Evolutionary conservation across 78 protist species (phyloP).

Genomic region (Isochrysis galbana): DNA sequence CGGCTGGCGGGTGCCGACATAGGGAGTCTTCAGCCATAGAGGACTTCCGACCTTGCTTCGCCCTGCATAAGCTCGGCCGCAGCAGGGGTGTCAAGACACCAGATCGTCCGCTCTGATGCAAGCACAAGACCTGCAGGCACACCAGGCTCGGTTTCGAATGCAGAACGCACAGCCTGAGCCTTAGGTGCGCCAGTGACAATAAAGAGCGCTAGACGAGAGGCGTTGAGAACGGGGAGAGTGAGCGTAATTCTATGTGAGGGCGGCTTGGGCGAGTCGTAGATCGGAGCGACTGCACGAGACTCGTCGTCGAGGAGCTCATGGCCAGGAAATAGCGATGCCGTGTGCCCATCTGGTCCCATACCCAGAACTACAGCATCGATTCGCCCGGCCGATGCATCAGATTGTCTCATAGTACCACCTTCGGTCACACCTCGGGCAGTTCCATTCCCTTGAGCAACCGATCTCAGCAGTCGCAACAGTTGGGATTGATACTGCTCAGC

Average conservation of each 20-base stretch:
- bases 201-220: background rate
- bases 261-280: background rate
- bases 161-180: background rate
- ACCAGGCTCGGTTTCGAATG: background rate
- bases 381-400: too few species aligned
- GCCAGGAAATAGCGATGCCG: conserved; percentile 59
- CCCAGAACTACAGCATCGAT: conserved; percentile 61
- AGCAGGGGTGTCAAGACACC: background rate
- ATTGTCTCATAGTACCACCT: too few species aligned
- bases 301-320: conserved; percentile 5
- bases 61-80: background rate
- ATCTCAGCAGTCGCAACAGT: too few species aligned
- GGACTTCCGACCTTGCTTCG: background rate
- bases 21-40: background rate
- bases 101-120: background rate
- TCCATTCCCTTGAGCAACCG: too few species aligned
- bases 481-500: background rate
- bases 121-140: background rate
- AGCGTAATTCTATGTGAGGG: background rate
- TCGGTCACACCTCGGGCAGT: too few species aligned
- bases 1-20: too few species aligned
- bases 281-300: background rate
- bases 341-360: conserved; percentile 71
- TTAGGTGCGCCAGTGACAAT: background rate
- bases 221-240: background rate